Evolutionary conservation across 257 asterid species (phyloP).

Genomic region (Solanum sparsipilum): DNA sequence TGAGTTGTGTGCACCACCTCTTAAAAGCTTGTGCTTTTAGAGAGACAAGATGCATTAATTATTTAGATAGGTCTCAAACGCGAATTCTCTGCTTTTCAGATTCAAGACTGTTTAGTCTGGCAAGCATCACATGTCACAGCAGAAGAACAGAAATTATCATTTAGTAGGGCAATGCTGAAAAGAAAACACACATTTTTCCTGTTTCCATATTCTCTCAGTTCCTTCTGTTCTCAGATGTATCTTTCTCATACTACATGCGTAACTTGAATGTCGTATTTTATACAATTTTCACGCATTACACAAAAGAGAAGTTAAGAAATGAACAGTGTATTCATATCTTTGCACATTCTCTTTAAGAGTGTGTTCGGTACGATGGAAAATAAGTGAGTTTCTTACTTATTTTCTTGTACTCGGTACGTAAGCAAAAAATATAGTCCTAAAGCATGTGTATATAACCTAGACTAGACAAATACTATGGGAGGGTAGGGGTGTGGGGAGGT

Average conservation of each 20-base stretch:
- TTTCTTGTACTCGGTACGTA: neutral
- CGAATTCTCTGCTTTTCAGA: neutral
- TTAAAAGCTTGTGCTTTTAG: neutral
- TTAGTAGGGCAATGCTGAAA: neutral
- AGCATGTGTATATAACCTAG: neutral
- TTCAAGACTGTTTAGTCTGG: neutral
- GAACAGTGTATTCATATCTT: neutral
- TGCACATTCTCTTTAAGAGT: neutral
- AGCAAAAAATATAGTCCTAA: neutral
- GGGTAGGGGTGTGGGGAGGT: neutral
- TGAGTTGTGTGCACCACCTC: neutral
- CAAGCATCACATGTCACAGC: neutral
- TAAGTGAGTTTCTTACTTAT: neutral
- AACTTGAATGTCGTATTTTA: neutral
- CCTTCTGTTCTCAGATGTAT: neutral
- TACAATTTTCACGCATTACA: neutral
- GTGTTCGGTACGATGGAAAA: neutral
- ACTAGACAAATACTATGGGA: neutral
- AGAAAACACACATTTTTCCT: neutral
- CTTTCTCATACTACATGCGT: neutral
- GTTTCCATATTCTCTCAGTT: neutral
- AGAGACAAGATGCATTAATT: neutral
- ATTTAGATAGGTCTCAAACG: neutral
- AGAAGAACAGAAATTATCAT: neutral
- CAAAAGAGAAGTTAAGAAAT: neutral